Evolutionary conservation across 345 rosid genomes (phyloP), one percentile per base, ranked within the genome.

Genomic region (Draba incana): DNA sequence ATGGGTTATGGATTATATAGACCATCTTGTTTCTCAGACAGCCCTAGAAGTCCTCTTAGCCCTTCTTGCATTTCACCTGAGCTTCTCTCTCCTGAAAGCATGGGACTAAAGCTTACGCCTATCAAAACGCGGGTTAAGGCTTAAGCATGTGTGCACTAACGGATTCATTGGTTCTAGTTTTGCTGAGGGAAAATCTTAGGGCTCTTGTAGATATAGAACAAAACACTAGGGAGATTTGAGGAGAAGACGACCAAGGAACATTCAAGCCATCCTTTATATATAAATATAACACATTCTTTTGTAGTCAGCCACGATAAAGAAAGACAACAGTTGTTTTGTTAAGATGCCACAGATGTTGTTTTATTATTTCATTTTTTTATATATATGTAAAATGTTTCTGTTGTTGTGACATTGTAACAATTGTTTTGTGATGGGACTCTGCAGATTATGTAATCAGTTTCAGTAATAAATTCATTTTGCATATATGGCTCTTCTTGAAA

Each of bases 91-190:
- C 99, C 99, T 5, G 98, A 91, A 78, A 94, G 94, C 85, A 89
- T 95, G 99, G 98, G 99, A 3, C 75, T 95, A 85, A 95, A 95
- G 86, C 86, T 95, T 12, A 95, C 92, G 81, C 98, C 98, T 10
- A 95, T 95, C 77, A 95, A 86, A 81, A 95, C 99, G 30, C 83
- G 97, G 3, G 33, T 76, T 45, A 27, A 83, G 1, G 74, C 71
- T 16, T 73, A 69, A 60, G 79, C 64, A 10, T 14, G n/a, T 23
- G 63, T 31, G 43, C 38, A 33, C 7, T 28, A 20, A 30, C 50
- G 10, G 16, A 70, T 61, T 70, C 67, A 57, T 16, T 54, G 53
- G 70, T 44, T 59, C 35, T 42, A 62, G 41, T 56, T 39, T 20
- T 66, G 57, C 59, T 43, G 39, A 70, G 79, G 42, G 42, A 53